These are phyloP conservation scores for Aspergillus niger DNA, from an alignment of 2,329 filamentous ascomycete genomes.

Conservation along the genomic window DNA sequence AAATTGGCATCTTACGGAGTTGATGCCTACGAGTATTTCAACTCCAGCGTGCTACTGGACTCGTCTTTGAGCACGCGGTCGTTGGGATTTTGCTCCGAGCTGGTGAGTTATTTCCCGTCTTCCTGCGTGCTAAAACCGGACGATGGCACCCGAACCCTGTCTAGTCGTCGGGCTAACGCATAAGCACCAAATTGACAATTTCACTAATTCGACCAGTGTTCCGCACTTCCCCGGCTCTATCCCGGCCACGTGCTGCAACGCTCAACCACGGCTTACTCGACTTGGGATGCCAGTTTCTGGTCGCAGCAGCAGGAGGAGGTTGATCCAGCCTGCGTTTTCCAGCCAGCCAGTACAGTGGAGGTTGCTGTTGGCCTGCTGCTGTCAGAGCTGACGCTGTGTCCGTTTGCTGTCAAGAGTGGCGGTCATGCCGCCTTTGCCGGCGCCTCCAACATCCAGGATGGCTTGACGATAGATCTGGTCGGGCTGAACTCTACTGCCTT, in stretches of 20 bases:
- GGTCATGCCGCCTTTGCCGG: constrained; percentile 60
- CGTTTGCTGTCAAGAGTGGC: constrained; percentile 59
- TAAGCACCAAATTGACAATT: neutral
- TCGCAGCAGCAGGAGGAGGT: constrained; percentile 40
- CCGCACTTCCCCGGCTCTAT: constrained; percentile 17
- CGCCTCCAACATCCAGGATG: constrained; percentile 53
- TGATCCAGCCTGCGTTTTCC: constrained; percentile 38
- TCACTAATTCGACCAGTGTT: constrained; percentile 12
- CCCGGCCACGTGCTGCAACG: constrained; percentile 17
- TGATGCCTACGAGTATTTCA: neutral
- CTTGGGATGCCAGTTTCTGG: constrained; percentile 35
- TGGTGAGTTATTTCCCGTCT: neutral
- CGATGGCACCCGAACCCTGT: neutral
- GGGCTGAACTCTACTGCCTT: constrained; percentile 33
- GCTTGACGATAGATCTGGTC: constrained; percentile 38
- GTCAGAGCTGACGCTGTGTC: constrained; percentile 34
- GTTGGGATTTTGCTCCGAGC: neutral
- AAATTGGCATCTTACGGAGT: neutral
- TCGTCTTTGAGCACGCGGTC: neutral
- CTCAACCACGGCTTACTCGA: constrained; percentile 22
- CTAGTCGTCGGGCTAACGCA: neutral
- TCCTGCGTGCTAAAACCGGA: neutral
- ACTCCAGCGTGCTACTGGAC: neutral
- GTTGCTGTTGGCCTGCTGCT: constrained; percentile 37
- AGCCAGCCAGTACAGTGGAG: constrained; percentile 30